Conservation (phyloP, 2,329 filamentous ascomycete genomes). For the Lachnellula arida region DNA sequence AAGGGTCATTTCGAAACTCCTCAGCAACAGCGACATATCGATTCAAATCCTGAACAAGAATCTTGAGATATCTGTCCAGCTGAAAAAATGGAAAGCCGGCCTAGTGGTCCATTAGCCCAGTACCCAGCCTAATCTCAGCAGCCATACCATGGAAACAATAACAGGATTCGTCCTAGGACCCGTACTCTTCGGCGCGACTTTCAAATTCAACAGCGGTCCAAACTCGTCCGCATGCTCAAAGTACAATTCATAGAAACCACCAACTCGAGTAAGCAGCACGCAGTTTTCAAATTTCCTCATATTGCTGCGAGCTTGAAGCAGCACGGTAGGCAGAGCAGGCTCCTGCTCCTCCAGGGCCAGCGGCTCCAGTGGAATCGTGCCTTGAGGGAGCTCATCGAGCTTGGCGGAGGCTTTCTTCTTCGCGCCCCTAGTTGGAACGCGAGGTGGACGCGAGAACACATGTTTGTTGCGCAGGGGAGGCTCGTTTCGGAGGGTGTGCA, state of each 20-base stretch:
- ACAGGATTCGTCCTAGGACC: conserved; percentile 65
- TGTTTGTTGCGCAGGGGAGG: conserved; percentile 1
- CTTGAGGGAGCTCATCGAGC: conserved; percentile 55
- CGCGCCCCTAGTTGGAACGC: conserved; percentile 40
- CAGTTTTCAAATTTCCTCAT: conserved; percentile 90
- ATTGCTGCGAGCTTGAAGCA: conserved; percentile 81
- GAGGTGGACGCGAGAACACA: conserved; percentile 5
- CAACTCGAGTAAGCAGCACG: conserved; percentile 85
- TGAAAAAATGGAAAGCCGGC: conserved; percentile 93
- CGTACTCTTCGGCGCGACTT: conserved; percentile 75
- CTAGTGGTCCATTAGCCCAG: conserved; percentile 36
- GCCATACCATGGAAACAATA: conserved; percentile 76
- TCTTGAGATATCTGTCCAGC: conserved; percentile 86
- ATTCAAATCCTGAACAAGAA: conserved; percentile 84
- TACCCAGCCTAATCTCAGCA: neutral
- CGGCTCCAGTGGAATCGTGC: conserved; percentile 38
- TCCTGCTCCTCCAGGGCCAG: conserved; percentile 36
- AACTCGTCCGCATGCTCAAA: conserved; percentile 92
- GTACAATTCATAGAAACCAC: conserved; percentile 96
- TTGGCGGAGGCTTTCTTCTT: conserved; percentile 51
- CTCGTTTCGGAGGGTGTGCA: conserved; percentile 1
- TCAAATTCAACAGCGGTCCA: conserved; percentile 80
- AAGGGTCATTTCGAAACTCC: conserved; percentile 73
- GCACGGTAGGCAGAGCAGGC: conserved; percentile 74
- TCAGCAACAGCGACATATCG: conserved; percentile 92